Evolutionary conservation across 2,329 filamentous ascomycete species (phyloP), one percentile per base, ranked within the genome.

Genomic region (Aureobasidium sp.): DNA sequence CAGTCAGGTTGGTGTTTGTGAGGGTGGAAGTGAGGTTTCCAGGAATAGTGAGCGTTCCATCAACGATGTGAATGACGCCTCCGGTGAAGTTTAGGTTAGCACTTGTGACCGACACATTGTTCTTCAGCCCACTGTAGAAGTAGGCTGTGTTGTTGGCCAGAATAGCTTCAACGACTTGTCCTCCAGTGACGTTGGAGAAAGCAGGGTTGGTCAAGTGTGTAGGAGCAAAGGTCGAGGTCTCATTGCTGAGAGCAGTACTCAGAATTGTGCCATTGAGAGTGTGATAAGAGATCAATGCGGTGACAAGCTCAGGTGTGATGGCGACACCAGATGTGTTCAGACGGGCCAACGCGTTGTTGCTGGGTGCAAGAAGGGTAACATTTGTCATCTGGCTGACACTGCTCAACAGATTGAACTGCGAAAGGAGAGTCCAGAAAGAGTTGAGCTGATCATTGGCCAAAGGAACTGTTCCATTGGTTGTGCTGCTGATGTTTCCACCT

Each of bases 161-260:
- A n/a, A 79, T 70, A 6, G 80, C 80, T 67, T 87, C 79, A 4
- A 91, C 82, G 13, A 85, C 80, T 73, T 91, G 89, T 2, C 88
- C 88, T 40, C 83, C 86, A 4, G 86, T 88, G 15, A 91, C 83
- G 65, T 89, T 89, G 69, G 84, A 79, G 73, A 85, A 91, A 0
- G 80, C 77, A 27, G 78, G 59, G 68, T 87, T 83, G 23, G 77
- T 84, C 63, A 91, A 77, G 10, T 85, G 73, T 3, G 83, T 85
- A 16, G 81, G 81, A 2, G 82, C 71, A 70, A 88, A 87, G 13
- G 67, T 50, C 11, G 75, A 74, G 20, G 67, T 63, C 13, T 73
- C 71, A 43, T 81, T 79, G 50, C 73, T 78, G 64, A 83, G 76
- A 5, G 77, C 72, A 7, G 69, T 70, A 1, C 81, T 73, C 5